Conservation (phyloP, 2,329 filamentous ascomycete genomes). For the Exophiala viscosa region DNA sequence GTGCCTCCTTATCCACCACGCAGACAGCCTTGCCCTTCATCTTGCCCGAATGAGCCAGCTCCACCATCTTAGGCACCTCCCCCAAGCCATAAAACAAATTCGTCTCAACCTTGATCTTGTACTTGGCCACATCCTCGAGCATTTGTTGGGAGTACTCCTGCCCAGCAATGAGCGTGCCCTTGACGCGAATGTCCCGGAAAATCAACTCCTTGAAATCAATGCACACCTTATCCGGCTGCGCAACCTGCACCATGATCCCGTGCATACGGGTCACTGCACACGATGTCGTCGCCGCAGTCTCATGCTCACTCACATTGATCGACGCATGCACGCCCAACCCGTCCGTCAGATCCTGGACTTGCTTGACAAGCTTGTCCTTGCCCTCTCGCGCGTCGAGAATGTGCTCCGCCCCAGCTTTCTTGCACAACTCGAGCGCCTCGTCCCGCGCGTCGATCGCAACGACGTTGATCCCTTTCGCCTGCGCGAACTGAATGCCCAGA, state of each 20-base stretch:
- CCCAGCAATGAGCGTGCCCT: constrained; percentile 46
- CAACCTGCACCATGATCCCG: constrained; percentile 56
- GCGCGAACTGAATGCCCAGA: constrained; percentile 52
- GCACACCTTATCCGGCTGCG: constrained; percentile 43
- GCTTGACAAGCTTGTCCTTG: constrained; percentile 46
- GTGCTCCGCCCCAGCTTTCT: constrained; percentile 48
- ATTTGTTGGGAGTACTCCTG: constrained; percentile 46
- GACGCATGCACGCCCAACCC: constrained; percentile 51
- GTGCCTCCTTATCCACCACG: constrained; percentile 19
- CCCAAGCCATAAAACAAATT: constrained; percentile 53
- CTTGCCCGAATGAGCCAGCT: constrained; percentile 50
- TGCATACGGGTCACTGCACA: constrained; percentile 59
- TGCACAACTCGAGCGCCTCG: constrained; percentile 49
- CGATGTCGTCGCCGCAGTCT: constrained; percentile 47
- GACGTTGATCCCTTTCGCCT: constrained; percentile 49
- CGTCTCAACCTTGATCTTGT: constrained; percentile 49
- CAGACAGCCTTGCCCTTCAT: constrained; percentile 50
- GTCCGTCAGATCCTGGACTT: constrained; percentile 48
- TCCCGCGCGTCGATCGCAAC: constrained; percentile 55
- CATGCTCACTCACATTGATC: constrained; percentile 53
- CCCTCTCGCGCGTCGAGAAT: constrained; percentile 52
- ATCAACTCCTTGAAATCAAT: constrained; percentile 48
- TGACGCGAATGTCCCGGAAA: constrained; percentile 52
- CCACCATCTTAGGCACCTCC: constrained; percentile 50
- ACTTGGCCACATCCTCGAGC: constrained; percentile 45